Evolutionary conservation across 495 filamentous ascomycete species (phyloP), one percentile per base, ranked within the genome.

Genomic region (Penicillium canariense): DNA sequence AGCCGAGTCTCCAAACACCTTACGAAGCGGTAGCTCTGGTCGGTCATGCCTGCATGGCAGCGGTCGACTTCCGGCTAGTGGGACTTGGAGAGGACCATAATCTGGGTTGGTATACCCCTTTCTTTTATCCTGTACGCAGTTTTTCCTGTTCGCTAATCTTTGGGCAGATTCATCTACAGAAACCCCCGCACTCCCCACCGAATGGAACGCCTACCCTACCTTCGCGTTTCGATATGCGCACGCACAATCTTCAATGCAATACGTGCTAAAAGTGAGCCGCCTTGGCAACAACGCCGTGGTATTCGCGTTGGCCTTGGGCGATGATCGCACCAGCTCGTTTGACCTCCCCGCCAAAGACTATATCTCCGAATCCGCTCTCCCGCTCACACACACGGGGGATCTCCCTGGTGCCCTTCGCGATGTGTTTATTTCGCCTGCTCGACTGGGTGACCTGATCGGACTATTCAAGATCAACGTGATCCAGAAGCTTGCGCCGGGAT

Each of bases 211-310:
- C 31, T 80, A 79, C 55, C 81, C 80, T 10, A 72, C 79, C 34
- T 87, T 87, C 69, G 80, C 86, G 44, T 95, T 98, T 70, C 84
- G 93, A 48, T 98, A 97, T 74, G 81, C 85, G 2, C 95, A 96
- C 63, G 72, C 82, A n/a, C 90, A 97, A 67, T 95, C 91, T 0
- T 83, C 91, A 12, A 88, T 94, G 77, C 79, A 87, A 55, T 97
- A 87, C 65, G 75, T 97, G 10, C 62, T 97, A 47, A 91, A 90
- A 66, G 70, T 93, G 58, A 87, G 84, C 71, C 84, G 93, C 12
- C 77, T 97, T 38, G 91, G 91, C 45, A 78, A 79, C 60, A 96
- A 95, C 67, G 87, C 86, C 18, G 86, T 96, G 42, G 77, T 96
- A 48, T 83, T 88, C 62, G 94, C 84, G 11, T 72, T 96, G 28